These are phyloP conservation scores for Arbutus unedo DNA, from an alignment of 148 eudicot genomes.

Conservation along the genomic window DNA sequence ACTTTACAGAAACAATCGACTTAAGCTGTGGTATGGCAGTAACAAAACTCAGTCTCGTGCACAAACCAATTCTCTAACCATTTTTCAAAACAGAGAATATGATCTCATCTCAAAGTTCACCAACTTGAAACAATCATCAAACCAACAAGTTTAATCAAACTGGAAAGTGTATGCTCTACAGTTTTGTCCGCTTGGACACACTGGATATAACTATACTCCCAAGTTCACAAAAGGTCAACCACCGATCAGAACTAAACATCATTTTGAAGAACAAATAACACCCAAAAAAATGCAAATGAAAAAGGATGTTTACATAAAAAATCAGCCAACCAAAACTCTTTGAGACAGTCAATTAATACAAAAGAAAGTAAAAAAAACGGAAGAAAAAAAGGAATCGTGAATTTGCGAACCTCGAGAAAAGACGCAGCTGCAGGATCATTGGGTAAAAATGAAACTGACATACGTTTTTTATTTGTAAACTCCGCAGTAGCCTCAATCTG, in stretches of 20 bases:
- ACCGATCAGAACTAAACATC: neutral
- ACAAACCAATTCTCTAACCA: neutral
- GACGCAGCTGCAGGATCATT: conserved; percentile 76
- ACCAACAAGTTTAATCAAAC: neutral
- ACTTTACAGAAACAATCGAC: neutral
- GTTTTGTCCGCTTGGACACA: neutral
- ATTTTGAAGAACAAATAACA: neutral
- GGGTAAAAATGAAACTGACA: conserved; percentile 58
- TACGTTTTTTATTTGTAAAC: conserved; percentile 67
- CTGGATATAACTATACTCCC: neutral
- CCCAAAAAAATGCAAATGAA: neutral
- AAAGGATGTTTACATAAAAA: neutral
- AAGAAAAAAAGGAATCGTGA: neutral
- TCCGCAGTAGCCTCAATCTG: conserved; percentile 87
- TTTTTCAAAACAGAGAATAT: neutral
- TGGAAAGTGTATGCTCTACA: neutral
- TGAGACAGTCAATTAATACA: neutral
- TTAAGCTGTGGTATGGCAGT: neutral
- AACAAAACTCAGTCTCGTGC: neutral
- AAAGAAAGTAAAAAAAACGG: neutral
- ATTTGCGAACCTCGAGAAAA: conserved; percentile 67
- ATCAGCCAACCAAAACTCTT: neutral
- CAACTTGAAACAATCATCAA: neutral
- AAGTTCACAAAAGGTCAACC: neutral
- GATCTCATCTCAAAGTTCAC: neutral